Evolutionary conservation across 768 basidiomycete genomes (phyloP), one percentile per base, ranked within the genome.

Genomic region (Chiua virens): DNA sequence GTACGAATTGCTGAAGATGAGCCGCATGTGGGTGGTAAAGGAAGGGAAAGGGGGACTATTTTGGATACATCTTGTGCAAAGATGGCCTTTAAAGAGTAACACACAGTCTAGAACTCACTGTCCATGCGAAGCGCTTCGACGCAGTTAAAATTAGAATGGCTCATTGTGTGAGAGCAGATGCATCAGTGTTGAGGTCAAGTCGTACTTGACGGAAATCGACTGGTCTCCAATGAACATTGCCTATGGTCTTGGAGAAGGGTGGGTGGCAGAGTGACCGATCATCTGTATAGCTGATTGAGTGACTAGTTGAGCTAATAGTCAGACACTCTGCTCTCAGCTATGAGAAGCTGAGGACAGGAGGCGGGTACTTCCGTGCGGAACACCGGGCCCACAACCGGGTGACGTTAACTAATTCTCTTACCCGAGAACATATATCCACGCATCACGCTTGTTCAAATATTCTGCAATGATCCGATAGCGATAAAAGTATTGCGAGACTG

Each of bases 1-100:
- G 27, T 51, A 41, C 5, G 53, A 45, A 5, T 14, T 20, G 10
- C 57, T 55, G 50, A 59, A 59, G 37, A 59, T 49, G 49, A 59
- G 53, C 40, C 48, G 57, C 59, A 56, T 60, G 37, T n/a, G 1
- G 18, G 10, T 27, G 21, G 30, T 22, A 11, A 30, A 4, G 37
- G 5, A n/a, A 46, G 17, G 28, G 20, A 3, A 0, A 25, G n/a
- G 21, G 37, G 22, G 23, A 17, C n/a, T 8, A 10, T n/a, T 20
- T 49, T 4, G 15, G 25, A 34, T 0, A n/a, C 48, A 35, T 40
- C 37, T 11, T 25, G 27, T 13, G 18, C 34, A n/a, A 22, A 6
- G 9, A 11, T 42, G 36, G n/a, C 4, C 23, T 56, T 44, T 9
- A 56, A 54, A 18, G 18, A 9, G 23, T 9, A 17, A 17, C 2